These are phyloP conservation scores for Colletotrichum tabaci DNA, from an alignment of 2,329 filamentous ascomycete species.

Conservation along the genomic window DNA sequence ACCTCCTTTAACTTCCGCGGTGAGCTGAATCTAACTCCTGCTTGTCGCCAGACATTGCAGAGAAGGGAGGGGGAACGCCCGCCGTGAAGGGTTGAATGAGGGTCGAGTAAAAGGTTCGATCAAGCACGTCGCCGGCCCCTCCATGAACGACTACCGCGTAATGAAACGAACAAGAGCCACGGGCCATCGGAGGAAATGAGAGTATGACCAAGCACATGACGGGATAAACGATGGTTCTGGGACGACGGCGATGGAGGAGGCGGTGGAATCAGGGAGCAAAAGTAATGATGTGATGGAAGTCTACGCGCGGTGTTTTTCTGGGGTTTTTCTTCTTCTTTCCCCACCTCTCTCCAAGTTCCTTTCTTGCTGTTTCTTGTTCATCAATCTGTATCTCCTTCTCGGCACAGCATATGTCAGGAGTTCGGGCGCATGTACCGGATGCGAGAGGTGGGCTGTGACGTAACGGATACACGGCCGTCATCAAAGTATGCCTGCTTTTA, in stretches of 20 bases:
- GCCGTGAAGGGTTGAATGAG: background rate
- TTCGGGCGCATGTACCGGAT: background rate
- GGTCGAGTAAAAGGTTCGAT: background rate
- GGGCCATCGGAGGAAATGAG: background rate
- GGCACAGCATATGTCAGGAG: slow-evolving; percentile 10
- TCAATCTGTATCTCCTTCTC: background rate
- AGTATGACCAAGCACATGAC: slow-evolving; percentile 3
- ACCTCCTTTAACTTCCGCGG: background rate
- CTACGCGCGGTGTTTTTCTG: background rate
- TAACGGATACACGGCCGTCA: background rate
- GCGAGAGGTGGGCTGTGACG: background rate
- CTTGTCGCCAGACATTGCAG: background rate
- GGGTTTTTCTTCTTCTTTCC: background rate
- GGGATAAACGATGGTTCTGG: background rate
- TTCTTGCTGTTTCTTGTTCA: too few relatives aligned
- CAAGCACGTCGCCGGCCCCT: background rate
- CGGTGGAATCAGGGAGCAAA: too few relatives aligned
- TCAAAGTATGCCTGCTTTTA: background rate
- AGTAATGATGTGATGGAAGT: slow-evolving; percentile 7
- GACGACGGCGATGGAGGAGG: background rate
- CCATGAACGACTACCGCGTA: background rate
- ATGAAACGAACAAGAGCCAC: background rate
- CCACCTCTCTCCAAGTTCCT: too few relatives aligned
- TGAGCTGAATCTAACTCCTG: background rate
- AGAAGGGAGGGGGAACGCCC: background rate